phyloP scores from a whole-genome alignment of 495 filamentous ascomycete species.

The Xeromyces bisporus region DNA sequence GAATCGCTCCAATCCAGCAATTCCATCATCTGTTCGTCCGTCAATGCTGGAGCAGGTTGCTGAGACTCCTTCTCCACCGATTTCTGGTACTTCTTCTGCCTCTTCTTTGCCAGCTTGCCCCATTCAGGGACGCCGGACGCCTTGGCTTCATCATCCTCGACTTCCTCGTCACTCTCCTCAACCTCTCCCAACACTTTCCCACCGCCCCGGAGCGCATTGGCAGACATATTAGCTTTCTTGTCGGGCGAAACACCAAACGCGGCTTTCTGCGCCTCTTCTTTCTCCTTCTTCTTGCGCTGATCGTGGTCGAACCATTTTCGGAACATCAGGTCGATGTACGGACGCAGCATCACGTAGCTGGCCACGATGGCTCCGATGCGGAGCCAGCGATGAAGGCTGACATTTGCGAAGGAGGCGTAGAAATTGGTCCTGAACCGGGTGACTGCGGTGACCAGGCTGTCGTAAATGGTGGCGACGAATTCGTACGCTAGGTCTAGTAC shows the following conservation, averaged over 20 bases:
- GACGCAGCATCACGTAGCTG: constrained; percentile 47
- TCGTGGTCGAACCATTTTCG: constrained; percentile 40
- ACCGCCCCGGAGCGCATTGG: constrained; percentile 39
- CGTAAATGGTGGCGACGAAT: constrained; percentile 21
- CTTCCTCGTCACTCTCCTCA: constrained; percentile 32
- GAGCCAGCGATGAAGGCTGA: constrained; percentile 40
- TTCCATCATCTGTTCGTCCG: constrained; percentile 45
- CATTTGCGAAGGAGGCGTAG: constrained; percentile 32
- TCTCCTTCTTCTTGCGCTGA: constrained; percentile 32
- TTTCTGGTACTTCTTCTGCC: constrained; percentile 44
- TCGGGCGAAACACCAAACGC: constrained; percentile 24
- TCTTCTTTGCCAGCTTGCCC: constrained; percentile 38
- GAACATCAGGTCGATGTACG: constrained; percentile 40
- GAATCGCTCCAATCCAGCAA: constrained; percentile 43
- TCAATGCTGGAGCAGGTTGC: constrained; percentile 25
- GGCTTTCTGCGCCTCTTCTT: constrained; percentile 25
- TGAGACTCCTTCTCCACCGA: constrained; percentile 31
- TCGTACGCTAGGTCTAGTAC: constrained; percentile 17
- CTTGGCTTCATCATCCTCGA: constrained; percentile 43
- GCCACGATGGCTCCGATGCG: constrained; percentile 43
- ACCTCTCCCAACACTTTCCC: constrained; percentile 27
- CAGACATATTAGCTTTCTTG: constrained; percentile 44
- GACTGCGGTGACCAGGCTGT: constrained; percentile 9
- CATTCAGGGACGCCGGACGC: constrained; percentile 33
- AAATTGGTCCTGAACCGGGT: constrained; percentile 37